Evolutionary conservation across 495 filamentous ascomycete genomes (phyloP), one percentile per base, ranked within the genome.

Genomic region (Tirmania nivea): DNA sequence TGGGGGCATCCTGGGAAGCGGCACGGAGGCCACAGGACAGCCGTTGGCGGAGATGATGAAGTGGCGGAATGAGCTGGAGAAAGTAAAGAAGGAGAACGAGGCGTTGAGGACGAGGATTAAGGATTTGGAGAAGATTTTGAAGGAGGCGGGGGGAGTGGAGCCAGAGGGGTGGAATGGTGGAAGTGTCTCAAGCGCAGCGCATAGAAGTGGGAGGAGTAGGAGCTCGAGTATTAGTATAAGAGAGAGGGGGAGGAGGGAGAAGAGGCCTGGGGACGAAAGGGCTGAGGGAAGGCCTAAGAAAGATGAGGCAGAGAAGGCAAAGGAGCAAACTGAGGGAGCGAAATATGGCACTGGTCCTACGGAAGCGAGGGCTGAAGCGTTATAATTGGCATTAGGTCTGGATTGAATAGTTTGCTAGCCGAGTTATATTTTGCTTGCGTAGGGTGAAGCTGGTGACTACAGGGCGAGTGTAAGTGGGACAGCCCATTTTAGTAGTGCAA

Each of bases 31-130:
- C 25, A 31, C 25, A 31, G 48, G n/a, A 19, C 12, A n/a, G 4
- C 21, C 48, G 25, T 83, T 81, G 62, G 83, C 89, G 59, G 85
- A 92, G 64, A 73, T 75, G 2, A 71, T 76, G 0, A 72, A 75
- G 51, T 80, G 84, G 54, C 74, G 78, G 42, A 70, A 71, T 49
- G 86, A 92, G 61, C 60, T 90, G 11, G 86, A 93, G 49, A 67
- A 67, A 7, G 75, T 81, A 37, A 86, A 82, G 66, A 69, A 73
- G 10, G 87, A 94, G 68, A 94, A 94, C 60, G 86, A 92, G 53
- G 64, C 70, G 37, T 69, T 94, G 48, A 80, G 80, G 59, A 70
- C 73, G 50, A 75, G 84, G 19, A 76, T 94, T 20, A 73, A 79
- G 50, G 84, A 88, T 56, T 67, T 92, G 34, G 86, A 93, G 60